phyloP scores from a whole-genome alignment of 2,329 filamentous ascomycete species.

The Sporothrix protearum region DNA sequence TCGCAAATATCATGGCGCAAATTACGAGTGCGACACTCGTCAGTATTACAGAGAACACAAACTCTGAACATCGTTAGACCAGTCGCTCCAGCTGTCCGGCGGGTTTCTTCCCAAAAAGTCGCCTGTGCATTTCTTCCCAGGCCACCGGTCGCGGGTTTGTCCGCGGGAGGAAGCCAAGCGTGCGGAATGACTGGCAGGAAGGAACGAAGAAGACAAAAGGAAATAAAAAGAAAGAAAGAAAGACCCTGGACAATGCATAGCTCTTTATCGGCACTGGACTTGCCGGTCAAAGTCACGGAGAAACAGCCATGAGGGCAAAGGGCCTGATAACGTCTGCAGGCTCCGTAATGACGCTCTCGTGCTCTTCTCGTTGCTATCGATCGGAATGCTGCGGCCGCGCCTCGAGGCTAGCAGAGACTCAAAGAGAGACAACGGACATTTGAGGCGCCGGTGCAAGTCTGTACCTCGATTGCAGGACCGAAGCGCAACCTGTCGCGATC shows the following conservation, averaged over 20 bases:
- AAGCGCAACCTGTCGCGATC: not conserved
- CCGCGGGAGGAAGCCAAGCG: not conserved
- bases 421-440: not conserved
- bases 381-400: not conserved
- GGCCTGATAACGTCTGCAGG: not conserved
- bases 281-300: not conserved
- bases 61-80: not conserved
- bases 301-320: not conserved
- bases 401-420: not conserved
- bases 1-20: no score
- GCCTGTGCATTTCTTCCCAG: conserved; percentile 1
- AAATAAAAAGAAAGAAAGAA: not conserved
- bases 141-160: not conserved
- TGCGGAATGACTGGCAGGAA: not conserved
- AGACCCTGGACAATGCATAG: not conserved
- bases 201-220: not conserved
- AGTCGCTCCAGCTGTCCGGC: not conserved
- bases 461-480: not conserved
- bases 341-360: not conserved
- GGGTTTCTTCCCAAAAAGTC: not conserved
- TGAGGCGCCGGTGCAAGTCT: not conserved
- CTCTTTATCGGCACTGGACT: not conserved
- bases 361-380: not conserved
- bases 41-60: not conserved
- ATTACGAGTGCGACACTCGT: not conserved